These are phyloP conservation scores for Biscogniauxia mediterranea DNA, from an alignment of 2,329 filamentous ascomycete genomes.

Conservation along the genomic window DNA sequence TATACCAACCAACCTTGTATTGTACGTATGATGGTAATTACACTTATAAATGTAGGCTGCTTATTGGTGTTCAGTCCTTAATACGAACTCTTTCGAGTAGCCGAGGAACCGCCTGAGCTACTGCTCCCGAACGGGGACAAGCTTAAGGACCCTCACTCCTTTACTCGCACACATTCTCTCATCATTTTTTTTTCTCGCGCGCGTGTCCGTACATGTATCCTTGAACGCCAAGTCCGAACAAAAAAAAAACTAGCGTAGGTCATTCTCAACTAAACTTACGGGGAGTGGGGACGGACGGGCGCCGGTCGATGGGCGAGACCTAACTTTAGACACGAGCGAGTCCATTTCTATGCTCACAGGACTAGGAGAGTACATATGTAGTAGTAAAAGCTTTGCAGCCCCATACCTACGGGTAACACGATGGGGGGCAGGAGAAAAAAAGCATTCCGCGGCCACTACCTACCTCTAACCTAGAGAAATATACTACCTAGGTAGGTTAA, in stretches of 20 bases:
- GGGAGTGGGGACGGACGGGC: not conserved
- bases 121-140: not conserved
- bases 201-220: no score
- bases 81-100: not conserved
- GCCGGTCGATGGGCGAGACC: not conserved
- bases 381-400: not conserved
- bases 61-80: not conserved
- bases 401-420: no score
- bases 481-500: no score
- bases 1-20: not conserved
- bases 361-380: not conserved
- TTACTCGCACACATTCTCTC: not conserved
- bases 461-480: no score
- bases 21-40: not conserved
- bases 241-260: not conserved
- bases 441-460: no score
- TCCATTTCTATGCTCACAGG: not conserved
- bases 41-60: not conserved
- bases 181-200: not conserved
- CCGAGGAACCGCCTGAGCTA: not conserved
- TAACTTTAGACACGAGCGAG: not conserved
- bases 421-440: no score
- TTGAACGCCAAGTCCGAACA: not conserved
- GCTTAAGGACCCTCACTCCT: not conserved
- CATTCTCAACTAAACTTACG: not conserved